phyloP scores from a whole-genome alignment of 495 filamentous ascomycete species.

The Cudoniella acicularis region DNA sequence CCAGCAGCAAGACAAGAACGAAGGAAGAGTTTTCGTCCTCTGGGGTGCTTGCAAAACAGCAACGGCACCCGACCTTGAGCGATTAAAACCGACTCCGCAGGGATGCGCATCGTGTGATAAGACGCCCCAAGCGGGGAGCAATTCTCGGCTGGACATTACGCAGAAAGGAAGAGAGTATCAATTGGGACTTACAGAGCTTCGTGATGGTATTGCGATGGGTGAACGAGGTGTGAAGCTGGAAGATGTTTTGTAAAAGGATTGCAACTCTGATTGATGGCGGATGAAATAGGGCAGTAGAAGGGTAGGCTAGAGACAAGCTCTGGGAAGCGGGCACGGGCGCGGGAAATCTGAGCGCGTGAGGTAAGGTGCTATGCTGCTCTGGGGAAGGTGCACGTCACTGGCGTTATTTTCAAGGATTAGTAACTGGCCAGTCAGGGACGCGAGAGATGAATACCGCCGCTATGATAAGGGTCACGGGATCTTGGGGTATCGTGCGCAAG shows the following conservation, averaged over 20 bases:
- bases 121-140: background rate
- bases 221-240: background rate
- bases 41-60: background rate
- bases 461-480: background rate
- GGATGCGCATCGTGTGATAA: background rate
- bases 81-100: background rate
- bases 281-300: background rate
- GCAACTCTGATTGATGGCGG: too few species aligned
- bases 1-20: too few species aligned
- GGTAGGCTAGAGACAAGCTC: background rate
- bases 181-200: background rate
- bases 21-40: background rate
- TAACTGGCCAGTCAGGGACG: too few species aligned
- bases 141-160: background rate
- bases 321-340: background rate
- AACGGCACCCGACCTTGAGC: background rate
- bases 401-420: too few species aligned
- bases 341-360: background rate
- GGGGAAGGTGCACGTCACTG: background rate
- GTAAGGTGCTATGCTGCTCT: background rate
- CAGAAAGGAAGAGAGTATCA: background rate
- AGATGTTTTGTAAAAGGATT: background rate
- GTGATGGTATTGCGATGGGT: background rate
- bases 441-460: background rate
- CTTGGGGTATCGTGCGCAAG: background rate